Evolutionary conservation across 495 filamentous ascomycete species (phyloP).

Genomic region (Penicillium soppii): DNA sequence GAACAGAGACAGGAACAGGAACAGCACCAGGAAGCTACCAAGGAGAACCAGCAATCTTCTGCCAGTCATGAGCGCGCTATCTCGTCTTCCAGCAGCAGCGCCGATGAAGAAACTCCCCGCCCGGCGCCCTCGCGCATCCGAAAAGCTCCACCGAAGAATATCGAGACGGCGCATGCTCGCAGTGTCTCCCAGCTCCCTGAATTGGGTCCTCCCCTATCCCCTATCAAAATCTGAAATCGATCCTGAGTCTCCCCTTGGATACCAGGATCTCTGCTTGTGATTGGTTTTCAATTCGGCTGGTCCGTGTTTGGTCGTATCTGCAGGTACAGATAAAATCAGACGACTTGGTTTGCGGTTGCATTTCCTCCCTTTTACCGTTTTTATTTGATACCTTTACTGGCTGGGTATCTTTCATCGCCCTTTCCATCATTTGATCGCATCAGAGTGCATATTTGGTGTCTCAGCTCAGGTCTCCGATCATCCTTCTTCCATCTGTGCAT

Average conservation of each 20-base stretch:
- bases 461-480: slow-evolving; percentile 2
- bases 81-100: slow-evolving; percentile 63
- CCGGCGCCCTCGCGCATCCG: slow-evolving; percentile 33
- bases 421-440: slow-evolving; percentile 4
- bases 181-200: slow-evolving; percentile 52
- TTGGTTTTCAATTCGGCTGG: slow-evolving; percentile 21
- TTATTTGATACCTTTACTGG: not conserved
- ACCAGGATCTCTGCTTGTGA: not conserved
- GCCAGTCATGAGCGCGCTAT: slow-evolving; percentile 56
- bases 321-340: slow-evolving; percentile 6
- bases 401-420: not conserved
- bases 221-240: slow-evolving; percentile 52
- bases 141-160: slow-evolving; percentile 40
- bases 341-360: slow-evolving; percentile 8
- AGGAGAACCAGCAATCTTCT: slow-evolving; percentile 9
- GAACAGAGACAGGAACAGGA: slow-evolving; percentile 8
- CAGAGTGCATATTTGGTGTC: slow-evolving; percentile 19
- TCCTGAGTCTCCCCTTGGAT: not conserved
- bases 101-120: slow-evolving; percentile 31
- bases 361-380: slow-evolving; percentile 7
- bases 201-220: slow-evolving; percentile 74
- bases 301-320: slow-evolving; percentile 11
- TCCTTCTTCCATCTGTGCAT: slow-evolving; percentile 6
- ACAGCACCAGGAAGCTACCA: slow-evolving; percentile 13
- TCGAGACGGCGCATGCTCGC: slow-evolving; percentile 37